These are phyloP conservation scores for Haberlea rhodopensis DNA, from an alignment of 257 asterid genomes.

Conservation along the genomic window DNA sequence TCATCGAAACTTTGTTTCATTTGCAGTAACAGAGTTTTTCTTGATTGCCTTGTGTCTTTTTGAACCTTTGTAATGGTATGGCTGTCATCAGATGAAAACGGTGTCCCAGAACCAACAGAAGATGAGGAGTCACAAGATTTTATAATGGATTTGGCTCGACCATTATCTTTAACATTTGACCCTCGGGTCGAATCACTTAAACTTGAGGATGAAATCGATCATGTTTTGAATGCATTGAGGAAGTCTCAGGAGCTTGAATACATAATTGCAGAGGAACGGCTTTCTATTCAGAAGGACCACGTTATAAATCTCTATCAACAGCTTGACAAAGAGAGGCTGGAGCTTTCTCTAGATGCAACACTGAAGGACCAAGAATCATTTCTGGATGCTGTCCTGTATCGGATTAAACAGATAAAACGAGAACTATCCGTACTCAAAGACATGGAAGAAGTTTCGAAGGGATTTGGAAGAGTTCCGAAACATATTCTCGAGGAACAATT, in stretches of 20 bases:
- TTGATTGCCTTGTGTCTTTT: background rate
- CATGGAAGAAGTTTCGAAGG: conserved; percentile 61
- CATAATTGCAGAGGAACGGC: conserved; percentile 54
- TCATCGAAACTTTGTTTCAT: no score
- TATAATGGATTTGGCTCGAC: conserved; percentile 24
- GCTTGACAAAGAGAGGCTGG: conserved; percentile 51
- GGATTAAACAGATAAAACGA: conserved; percentile 46
- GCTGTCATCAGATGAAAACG: conserved; percentile 23
- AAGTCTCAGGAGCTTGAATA: conserved; percentile 60
- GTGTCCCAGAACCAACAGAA: conserved; percentile 12
- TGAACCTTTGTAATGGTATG: conserved; percentile 24
- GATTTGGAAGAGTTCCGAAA: conserved; percentile 65
- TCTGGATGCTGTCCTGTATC: conserved; percentile 35
- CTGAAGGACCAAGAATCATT: conserved; percentile 30
- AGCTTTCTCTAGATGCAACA: conserved; percentile 34
- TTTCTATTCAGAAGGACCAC: conserved; percentile 44
- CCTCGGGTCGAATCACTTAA: conserved; percentile 41
- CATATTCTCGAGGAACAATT: conserved; percentile 51
- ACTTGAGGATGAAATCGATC: conserved; percentile 58
- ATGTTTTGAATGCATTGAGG: conserved; percentile 37
- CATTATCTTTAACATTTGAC: conserved; percentile 40
- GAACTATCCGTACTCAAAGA: conserved; percentile 50
- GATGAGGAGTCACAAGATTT: conserved; percentile 21
- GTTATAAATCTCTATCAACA: conserved; percentile 50
- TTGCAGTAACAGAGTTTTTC: background rate